Base-by-base conservation (phyloP, 257 asterid genomes). In the Petunia axillaris region DNA sequence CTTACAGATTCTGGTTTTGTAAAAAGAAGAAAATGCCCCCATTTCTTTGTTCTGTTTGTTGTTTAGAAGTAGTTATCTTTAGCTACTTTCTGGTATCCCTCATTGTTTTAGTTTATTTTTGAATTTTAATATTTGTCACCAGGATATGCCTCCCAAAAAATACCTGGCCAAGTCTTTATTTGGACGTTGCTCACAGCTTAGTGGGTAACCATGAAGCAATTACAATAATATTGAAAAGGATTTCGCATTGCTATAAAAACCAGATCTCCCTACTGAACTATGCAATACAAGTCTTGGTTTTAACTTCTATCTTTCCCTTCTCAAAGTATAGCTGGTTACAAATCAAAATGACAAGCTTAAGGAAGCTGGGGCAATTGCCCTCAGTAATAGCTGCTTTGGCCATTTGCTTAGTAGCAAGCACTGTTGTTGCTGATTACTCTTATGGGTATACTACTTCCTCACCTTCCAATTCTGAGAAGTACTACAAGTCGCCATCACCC, bases 371-470 rank as follows among this genome's bases (percentile, higher is more conserved):
- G 0, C 15, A 68, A 44, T 68, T 55, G 58, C 0, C 58, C 37
- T 68, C 44, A 1, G n/a, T 68, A 44, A 44, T 9, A 68, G 9
- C 38, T 43, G 40, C 40, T 68, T 68, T 68, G n/a, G 76, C 57
- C n/a, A 44, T 68, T 44, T 68, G n/a, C 58, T 68, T 68, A 68
- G 41, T 68, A 16, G 76, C 58, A 55, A 68, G 41, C n/a, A 44
- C 57, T 16, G 76, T 68, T 2, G 57, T 68, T 68, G 76, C 76
- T 44, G 57, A 68, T 44, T 44, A 44, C 57, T 68, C 57, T 68
- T 44, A 68, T 44, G 57, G 1, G 8, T 68, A 68, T 44, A 41
- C 39, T 15, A 43, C 57, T 4, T 57, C 57, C 15, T 43, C 75
- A 67, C 76, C 57, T 68, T 44, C 76, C 76, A 44, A 68, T 40